Percentiles rank a stretch among this genome's conserved stretches.
Evolutionary conservation across 129 eudicot genomes (phyloP).

Genomic region (Escallonia rubra): DNA sequence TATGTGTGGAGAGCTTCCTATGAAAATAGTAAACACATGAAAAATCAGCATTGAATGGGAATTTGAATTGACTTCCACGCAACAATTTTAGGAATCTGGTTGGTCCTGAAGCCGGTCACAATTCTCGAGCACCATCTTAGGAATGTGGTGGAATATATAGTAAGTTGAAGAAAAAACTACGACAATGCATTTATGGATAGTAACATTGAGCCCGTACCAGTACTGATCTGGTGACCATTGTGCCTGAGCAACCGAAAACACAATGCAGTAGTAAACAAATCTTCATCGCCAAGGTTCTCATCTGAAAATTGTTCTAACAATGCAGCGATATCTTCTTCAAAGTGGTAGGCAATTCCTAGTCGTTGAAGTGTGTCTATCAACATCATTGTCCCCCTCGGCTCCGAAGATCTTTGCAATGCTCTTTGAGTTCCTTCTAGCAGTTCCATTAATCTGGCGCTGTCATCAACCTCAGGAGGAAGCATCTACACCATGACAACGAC

Average conservation of each 20-base stretch:
- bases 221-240: slow-evolving; percentile 25
- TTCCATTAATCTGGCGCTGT: slow-evolving; percentile 12
- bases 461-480: slow-evolving; percentile 21
- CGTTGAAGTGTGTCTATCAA: slow-evolving; percentile 47
- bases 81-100: too few relatives aligned
- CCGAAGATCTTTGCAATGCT: slow-evolving; percentile 18
- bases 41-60: too few relatives aligned
- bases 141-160: too few relatives aligned
- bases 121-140: too few relatives aligned
- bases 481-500: background rate
- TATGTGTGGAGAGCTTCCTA: too few relatives aligned
- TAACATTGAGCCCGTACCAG: slow-evolving; percentile 19
- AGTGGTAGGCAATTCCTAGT: slow-evolving; percentile 40
- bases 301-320: slow-evolving; percentile 9
- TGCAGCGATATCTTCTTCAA: slow-evolving; percentile 32
- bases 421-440: slow-evolving; percentile 17
- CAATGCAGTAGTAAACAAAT: slow-evolving; percentile 32
- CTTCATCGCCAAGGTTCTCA: slow-evolving; percentile 12
- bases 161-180: too few relatives aligned
- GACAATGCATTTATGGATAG: too few relatives aligned
- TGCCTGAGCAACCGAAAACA: slow-evolving; percentile 51
- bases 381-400: slow-evolving; percentile 19
- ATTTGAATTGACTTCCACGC: too few relatives aligned
- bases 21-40: too few relatives aligned
- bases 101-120: too few relatives aligned